Percentiles rank a stretch among this genome's conserved stretches.
phyloP scores from a whole-genome alignment of 2,329 filamentous ascomycete genomes.

The Cercospora brassicicola region DNA sequence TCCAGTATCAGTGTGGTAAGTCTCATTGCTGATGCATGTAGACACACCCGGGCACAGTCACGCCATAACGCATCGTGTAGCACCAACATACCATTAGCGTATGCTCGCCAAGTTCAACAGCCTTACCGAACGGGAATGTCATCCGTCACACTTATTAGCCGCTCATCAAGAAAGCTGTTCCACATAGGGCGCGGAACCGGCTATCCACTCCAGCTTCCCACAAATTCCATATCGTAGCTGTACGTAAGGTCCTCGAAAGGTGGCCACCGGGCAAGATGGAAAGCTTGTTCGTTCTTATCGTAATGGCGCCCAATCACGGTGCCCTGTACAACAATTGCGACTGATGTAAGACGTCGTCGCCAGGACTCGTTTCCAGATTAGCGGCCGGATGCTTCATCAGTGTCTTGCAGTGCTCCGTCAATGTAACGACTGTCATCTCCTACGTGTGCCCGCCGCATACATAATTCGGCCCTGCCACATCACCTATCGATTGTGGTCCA shows the following conservation, averaged over 20 bases:
- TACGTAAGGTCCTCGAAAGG: background rate
- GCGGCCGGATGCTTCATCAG: background rate
- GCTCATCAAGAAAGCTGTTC: background rate
- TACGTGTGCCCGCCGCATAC: background rate
- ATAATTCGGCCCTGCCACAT: background rate
- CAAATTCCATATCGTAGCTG: background rate
- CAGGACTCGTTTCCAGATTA: background rate
- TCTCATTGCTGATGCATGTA: background rate
- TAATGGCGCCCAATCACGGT: background rate
- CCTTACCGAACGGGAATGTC: background rate
- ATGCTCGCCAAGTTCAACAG: conserved; percentile 1
- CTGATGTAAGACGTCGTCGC: background rate
- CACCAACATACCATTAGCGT: background rate
- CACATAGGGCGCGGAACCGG: background rate
- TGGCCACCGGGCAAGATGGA: background rate
- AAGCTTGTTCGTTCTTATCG: background rate
- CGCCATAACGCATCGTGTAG: background rate
- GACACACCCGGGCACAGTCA: background rate
- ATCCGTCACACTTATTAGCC: background rate
- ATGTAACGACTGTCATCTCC: background rate
- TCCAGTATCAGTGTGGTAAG: background rate
- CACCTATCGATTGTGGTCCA: background rate
- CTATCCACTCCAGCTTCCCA: background rate
- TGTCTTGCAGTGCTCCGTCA: background rate
- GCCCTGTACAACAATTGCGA: background rate